A percentile compares a stretch with the other conserved stretches of the same genome.
phyloP scores from a whole-genome alignment of 768 basidiomycete genomes.

The Cytidiella melzeri region DNA sequence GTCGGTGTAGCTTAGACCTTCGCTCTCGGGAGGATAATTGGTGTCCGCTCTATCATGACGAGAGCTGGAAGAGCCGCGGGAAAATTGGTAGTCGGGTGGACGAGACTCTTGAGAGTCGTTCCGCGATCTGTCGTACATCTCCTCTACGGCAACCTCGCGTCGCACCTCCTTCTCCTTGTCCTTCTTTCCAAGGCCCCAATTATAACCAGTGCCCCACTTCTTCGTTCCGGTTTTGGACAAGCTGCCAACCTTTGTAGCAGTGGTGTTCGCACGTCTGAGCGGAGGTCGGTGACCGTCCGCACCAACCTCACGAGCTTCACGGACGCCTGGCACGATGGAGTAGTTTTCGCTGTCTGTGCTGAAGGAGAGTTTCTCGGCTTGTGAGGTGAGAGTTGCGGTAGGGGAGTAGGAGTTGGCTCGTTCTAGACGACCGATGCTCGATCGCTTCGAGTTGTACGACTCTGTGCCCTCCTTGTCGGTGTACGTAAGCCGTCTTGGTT shows the following conservation, averaged over 20 bases:
- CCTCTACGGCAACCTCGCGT: conserved; percentile 26
- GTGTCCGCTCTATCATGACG: not conserved
- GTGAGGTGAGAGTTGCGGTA: conserved; percentile 30
- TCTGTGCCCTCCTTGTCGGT: conserved; percentile 19
- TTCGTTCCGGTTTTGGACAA: conserved; percentile 22
- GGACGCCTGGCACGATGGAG: not conserved
- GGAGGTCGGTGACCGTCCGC: conserved; percentile 18
- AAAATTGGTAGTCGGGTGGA: conserved; percentile 20
- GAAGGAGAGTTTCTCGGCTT: conserved; percentile 27
- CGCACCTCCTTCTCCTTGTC: conserved; percentile 30
- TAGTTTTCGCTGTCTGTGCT: conserved; percentile 26
- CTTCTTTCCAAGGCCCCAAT: conserved; percentile 57
- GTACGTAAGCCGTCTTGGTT: conserved; percentile 20
- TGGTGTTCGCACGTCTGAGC: conserved; percentile 15
- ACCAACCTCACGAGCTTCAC: conserved; percentile 11
- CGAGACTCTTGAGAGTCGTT: conserved; percentile 22
- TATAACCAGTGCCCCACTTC: conserved; percentile 56
- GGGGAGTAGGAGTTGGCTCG: conserved; percentile 24
- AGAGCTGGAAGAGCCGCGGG: conserved; percentile 7
- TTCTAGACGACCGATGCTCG: conserved; percentile 21
- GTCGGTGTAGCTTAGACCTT: conserved; percentile 11
- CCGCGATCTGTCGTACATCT: conserved; percentile 26
- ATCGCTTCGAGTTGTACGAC: conserved; percentile 19
- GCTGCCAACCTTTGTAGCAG: conserved; percentile 12
- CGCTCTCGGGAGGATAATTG: not conserved